phyloP scores from a whole-genome alignment of 2,329 filamentous ascomycete species.

The Penicillium glabrum region DNA sequence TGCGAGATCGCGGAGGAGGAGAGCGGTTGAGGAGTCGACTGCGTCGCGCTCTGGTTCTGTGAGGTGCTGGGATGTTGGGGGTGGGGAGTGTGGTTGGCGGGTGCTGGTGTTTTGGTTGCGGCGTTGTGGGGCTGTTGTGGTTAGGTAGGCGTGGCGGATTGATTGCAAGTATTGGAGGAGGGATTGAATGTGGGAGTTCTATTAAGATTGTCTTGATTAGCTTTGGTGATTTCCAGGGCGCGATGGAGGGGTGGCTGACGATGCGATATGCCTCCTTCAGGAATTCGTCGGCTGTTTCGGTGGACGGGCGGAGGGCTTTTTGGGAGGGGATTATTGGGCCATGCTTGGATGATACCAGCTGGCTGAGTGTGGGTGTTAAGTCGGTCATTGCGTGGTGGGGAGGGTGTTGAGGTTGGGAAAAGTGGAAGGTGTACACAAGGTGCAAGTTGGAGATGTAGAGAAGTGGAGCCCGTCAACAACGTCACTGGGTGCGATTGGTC shows the following conservation, averaged over 20 bases:
- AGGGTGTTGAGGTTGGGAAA: slow-evolving; percentile 2
- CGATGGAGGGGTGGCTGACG: slow-evolving; percentile 46
- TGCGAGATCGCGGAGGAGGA: slow-evolving; percentile 81
- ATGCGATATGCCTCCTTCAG: slow-evolving; percentile 93
- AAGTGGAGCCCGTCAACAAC: slow-evolving; percentile 12
- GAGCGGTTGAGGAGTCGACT: slow-evolving; percentile 83
- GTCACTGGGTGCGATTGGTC: slow-evolving; percentile 15
- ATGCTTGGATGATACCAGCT: slow-evolving; percentile 34
- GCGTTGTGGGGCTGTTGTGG: slow-evolving; percentile 65
- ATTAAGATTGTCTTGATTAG: slow-evolving; percentile 5
- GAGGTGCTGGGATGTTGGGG: slow-evolving; percentile 50
- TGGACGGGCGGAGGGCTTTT: slow-evolving; percentile 17
- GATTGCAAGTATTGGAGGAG: slow-evolving; percentile 77
- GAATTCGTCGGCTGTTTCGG: slow-evolving; percentile 70
- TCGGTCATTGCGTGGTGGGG: slow-evolving; percentile 38
- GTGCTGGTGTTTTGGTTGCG: slow-evolving; percentile 29
- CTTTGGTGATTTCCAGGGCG: background rate
- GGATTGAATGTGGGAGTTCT: slow-evolving; percentile 83
- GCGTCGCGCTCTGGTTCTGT: slow-evolving; percentile 81
- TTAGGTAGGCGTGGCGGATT: slow-evolving; percentile 89
- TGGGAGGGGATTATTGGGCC: slow-evolving; percentile 35
- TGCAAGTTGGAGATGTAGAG: slow-evolving; percentile 6
- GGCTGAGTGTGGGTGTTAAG: slow-evolving; percentile 38
- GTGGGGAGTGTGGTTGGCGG: slow-evolving; percentile 37
- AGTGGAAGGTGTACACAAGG: slow-evolving; percentile 10